These are phyloP conservation scores for Hymenoscyphus fructigenus DNA, from an alignment of 2,329 filamentous ascomycete genomes.

Conservation along the genomic window DNA sequence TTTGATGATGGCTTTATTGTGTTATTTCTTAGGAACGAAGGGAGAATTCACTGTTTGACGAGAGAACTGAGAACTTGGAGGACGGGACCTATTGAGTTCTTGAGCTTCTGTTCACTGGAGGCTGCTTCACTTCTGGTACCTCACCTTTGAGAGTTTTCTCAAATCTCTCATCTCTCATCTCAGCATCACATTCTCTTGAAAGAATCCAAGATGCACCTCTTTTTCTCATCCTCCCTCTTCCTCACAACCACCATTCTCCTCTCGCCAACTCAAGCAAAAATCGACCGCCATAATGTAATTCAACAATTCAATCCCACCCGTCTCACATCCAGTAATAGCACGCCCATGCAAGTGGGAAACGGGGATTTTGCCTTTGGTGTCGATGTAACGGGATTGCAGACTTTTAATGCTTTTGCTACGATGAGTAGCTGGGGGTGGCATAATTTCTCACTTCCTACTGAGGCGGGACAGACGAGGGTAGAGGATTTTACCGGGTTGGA, in stretches of 20 bases:
- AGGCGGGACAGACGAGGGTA: constrained; percentile 34
- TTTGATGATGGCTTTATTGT: too few species aligned
- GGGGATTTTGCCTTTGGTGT: constrained; percentile 48
- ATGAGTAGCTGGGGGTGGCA: constrained; percentile 48
- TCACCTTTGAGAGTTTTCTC: background rate
- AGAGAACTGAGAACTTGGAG: background rate
- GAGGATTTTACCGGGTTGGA: constrained; percentile 43
- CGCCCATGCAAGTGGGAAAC: constrained; percentile 45
- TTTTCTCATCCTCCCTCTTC: background rate
- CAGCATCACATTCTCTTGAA: background rate
- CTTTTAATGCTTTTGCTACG: constrained; percentile 43
- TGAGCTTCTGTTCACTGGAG: background rate
- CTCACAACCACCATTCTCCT: background rate
- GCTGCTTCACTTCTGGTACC: background rate
- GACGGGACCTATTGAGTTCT: background rate
- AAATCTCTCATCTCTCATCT: background rate
- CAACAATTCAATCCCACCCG: constrained; percentile 28
- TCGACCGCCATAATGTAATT: constrained; percentile 25
- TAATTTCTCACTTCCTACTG: constrained; percentile 44
- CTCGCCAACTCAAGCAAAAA: constrained; percentile 5
- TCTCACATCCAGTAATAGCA: constrained; percentile 34
- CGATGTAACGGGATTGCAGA: constrained; percentile 47
- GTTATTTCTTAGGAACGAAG: background rate
- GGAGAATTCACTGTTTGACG: background rate
- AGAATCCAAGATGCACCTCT: background rate